These are phyloP conservation scores for Desmodesmus armatus DNA, from an alignment of 139 green algal species.

Conservation along the genomic window DNA sequence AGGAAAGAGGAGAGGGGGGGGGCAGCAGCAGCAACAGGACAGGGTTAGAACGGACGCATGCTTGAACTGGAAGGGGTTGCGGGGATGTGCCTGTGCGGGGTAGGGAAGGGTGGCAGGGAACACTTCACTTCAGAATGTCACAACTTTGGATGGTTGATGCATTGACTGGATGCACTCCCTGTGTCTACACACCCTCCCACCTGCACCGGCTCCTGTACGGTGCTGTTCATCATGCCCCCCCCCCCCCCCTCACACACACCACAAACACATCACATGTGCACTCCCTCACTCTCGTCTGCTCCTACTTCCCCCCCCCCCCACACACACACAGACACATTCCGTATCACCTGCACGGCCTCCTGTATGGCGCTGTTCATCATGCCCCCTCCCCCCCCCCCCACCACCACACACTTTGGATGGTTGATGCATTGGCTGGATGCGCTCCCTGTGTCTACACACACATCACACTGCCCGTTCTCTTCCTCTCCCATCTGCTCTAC, in stretches of 20 bases:
- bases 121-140: too few relatives aligned
- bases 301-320: neutral
- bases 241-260: neutral
- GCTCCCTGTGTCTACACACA: too few relatives aligned
- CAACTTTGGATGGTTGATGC: too few relatives aligned
- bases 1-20: neutral
- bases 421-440: too few relatives aligned
- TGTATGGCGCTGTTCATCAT: slow-evolving; percentile 98
- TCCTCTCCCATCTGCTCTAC: neutral
- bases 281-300: neutral
- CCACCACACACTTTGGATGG: too few relatives aligned
- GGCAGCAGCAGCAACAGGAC: neutral
- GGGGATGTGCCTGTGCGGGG: slow-evolving; percentile 26
- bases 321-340: neutral
- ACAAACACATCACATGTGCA: neutral
- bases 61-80: slow-evolving; percentile 97
- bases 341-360: slow-evolving; percentile 71
- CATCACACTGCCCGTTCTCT: neutral
- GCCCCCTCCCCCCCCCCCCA: too few relatives aligned
- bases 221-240: neutral
- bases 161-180: too few relatives aligned
- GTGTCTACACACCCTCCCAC: too few relatives aligned
- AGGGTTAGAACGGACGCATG: slow-evolving; percentile 84
- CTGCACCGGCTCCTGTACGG: neutral
- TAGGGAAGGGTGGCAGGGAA: neutral